Conservation (phyloP, 176 grass and related monocot genomes). For the Ensete ventricosum region DNA sequence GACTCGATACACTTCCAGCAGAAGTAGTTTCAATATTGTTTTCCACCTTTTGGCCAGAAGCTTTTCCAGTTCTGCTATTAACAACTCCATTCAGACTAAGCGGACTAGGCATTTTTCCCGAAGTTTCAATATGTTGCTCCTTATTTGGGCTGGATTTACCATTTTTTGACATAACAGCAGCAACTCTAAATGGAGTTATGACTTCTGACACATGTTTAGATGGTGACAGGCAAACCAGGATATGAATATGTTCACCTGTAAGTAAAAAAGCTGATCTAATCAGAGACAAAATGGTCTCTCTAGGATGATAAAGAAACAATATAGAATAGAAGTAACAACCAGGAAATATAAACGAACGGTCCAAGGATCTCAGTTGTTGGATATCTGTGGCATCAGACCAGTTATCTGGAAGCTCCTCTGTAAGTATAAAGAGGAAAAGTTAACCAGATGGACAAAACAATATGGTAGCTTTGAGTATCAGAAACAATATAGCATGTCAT, state of each 20-base stretch:
- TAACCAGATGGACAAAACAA: not conserved
- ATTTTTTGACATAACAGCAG: conserved; percentile 59
- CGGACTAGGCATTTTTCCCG: conserved; percentile 17
- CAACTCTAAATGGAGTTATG: conserved; percentile 73
- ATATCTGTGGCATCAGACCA: conserved; percentile 56
- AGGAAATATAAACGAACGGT: conserved; percentile 91
- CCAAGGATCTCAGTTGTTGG: conserved; percentile 38
- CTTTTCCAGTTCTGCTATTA: conserved; percentile 28
- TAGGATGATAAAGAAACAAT: conserved; percentile 7
- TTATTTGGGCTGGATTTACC: conserved; percentile 32
- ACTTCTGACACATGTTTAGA: conserved; percentile 44
- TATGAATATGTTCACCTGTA: conserved; percentile 87
- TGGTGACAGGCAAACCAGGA: conserved; percentile 66
- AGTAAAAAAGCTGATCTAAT: not conserved
- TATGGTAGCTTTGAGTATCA: not conserved
- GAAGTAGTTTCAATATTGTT: conserved; percentile 22
- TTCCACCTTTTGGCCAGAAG: conserved; percentile 31
- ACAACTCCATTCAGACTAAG: conserved; percentile 36
- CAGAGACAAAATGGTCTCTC: not conserved
- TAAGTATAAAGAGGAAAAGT: not conserved
- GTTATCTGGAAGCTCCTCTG: conserved; percentile 56
- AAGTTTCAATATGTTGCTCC: conserved; percentile 16
- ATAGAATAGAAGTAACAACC: conserved; percentile 43
- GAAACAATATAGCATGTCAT: not conserved
- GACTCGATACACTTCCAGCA: conserved; percentile 7